Evolutionary conservation across 2,329 filamentous ascomycete genomes (phyloP), one percentile per base, ranked within the genome.

Genomic region (Aureobasidium sp.): DNA sequence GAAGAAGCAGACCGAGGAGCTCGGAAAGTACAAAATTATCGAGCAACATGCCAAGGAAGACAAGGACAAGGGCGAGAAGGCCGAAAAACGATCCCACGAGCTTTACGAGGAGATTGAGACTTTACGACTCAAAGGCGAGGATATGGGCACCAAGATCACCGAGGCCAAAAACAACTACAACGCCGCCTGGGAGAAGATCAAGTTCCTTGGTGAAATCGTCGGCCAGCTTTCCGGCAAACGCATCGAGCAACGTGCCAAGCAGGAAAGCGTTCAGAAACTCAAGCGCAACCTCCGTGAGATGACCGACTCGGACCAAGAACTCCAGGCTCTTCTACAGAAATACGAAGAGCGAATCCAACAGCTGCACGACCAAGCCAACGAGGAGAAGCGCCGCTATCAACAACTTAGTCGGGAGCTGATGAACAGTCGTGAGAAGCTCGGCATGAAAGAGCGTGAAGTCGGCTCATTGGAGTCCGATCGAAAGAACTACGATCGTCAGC

Each of bases 401-500:
- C 81, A 87, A 27, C 79, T 95, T n/a, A 77, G 77, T 62, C 70
- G 78, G 29, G 75, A 77, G 31, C 77, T 86, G 2, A 76, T 82
- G 62, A 69, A 74, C 3, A 74, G 72, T 52, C 80, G 82, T 2
- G 65, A 69, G 17, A 65, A 70, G 8, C 70, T 79, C 14, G 78
- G 76, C 56, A 65, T 65, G n/a, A 81, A 82, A 66, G 78, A 82
- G 64, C 78, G 72, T 0, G 87, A 91, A 67, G 82, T 85, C 68
- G 93, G 93, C 47, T 90, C 87, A 67, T 86, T 88, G 67, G 85
- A 94, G 73, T 93, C 92, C 2, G 88, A 96, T 71, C 91, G 93
- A 76, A 87, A 90, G 65, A 90, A 88, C 68, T 90, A 94, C 71
- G 90, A 97, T 71, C 84, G 88, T 4, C 89, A 97, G 66, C 72